These are phyloP conservation scores for Fallopia convolvulus DNA, from an alignment of 148 eudicot species.

Conservation along the genomic window DNA sequence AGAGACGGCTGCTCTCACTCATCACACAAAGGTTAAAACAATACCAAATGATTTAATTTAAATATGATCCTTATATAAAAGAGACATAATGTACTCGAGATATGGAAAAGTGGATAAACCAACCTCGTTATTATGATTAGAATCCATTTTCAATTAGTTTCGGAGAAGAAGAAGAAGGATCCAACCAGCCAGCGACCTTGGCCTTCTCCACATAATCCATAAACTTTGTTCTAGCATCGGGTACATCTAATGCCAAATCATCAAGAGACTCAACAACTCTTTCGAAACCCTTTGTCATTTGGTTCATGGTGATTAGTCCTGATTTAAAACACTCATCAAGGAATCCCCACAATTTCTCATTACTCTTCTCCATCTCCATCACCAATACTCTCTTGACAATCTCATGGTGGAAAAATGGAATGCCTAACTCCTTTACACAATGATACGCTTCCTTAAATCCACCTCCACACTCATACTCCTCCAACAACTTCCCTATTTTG, in stretches of 20 bases:
- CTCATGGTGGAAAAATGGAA: slow-evolving; percentile 57
- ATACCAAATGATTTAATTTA: background rate
- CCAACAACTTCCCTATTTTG: slow-evolving; percentile 34
- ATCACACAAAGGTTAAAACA: background rate
- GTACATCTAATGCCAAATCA: slow-evolving; percentile 46
- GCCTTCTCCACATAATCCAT: slow-evolving; percentile 25
- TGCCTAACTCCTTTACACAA: slow-evolving; percentile 45
- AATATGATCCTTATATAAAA: background rate
- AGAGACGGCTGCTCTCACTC: background rate
- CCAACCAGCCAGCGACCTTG: slow-evolving; percentile 37
- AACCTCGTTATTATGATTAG: background rate
- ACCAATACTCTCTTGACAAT: slow-evolving; percentile 48
- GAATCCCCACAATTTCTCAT: slow-evolving; percentile 36
- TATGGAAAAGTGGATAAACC: background rate
- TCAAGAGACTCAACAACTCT: slow-evolving; percentile 42
- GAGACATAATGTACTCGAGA: background rate
- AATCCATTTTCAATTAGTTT: background rate
- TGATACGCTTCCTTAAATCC: slow-evolving; percentile 38
- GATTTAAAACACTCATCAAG: slow-evolving; percentile 32
- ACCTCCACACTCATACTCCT: slow-evolving; percentile 56
- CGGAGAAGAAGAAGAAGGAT: slow-evolving; percentile 20
- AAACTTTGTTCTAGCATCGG: slow-evolving; percentile 38
- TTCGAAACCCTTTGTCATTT: slow-evolving; percentile 51
- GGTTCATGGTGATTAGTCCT: slow-evolving; percentile 43
- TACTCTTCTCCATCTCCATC: slow-evolving; percentile 34